Conservation (phyloP, 148 eudicot genomes). For the Rhododendron kiyosumense region DNA sequence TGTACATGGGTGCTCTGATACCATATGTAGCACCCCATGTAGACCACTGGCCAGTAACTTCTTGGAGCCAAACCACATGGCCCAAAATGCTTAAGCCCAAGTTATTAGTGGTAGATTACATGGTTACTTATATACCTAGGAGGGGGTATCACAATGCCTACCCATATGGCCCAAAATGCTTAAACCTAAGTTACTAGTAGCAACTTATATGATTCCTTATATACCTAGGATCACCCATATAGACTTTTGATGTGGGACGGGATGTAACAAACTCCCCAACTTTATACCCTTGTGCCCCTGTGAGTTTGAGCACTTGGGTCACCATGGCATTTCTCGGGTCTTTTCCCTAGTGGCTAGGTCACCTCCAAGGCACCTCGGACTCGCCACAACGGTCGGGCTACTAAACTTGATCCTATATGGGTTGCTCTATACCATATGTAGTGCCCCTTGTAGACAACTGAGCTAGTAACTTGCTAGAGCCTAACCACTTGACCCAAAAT, state of each 20-base stretch:
- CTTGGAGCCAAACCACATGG: neutral
- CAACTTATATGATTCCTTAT: neutral
- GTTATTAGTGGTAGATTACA: neutral
- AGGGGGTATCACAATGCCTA: neutral
- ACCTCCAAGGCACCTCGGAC: too few relatives aligned
- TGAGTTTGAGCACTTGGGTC: neutral
- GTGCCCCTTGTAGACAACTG: neutral
- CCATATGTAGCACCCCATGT: neutral
- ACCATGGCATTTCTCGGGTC: neutral
- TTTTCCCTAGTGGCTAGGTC: neutral
- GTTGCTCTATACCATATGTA: neutral
- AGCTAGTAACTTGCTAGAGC: neutral
- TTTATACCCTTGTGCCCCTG: neutral
- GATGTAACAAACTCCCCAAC: neutral
- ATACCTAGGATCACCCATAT: neutral
- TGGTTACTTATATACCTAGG: neutral
- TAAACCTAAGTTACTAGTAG: neutral
- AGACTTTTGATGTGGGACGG: neutral
- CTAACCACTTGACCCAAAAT: neutral
- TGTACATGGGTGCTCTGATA: too few relatives aligned
- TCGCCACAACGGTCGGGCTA: too few relatives aligned
- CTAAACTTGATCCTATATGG: too few relatives aligned
- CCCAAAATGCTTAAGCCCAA: neutral
- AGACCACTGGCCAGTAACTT: neutral
- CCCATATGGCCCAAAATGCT: neutral